Evolutionary conservation across 1,139 yeast species (phyloP).

Genomic region (Meyerozyma smithsonii): DNA sequence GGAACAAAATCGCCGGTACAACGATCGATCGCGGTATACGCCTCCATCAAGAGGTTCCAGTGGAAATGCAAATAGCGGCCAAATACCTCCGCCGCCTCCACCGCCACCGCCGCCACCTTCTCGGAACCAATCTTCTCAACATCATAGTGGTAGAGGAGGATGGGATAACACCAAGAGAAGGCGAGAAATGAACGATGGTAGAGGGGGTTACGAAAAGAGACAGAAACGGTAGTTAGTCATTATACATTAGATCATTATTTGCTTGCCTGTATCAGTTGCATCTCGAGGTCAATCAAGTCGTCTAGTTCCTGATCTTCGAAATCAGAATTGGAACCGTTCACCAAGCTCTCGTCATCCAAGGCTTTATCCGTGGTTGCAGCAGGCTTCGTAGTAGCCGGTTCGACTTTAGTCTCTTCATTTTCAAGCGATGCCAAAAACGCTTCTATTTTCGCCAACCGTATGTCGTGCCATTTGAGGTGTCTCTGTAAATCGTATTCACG

Average conservation of each 20-base stretch:
- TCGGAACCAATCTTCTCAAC: conserved; percentile 23
- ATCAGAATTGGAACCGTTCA: conserved; percentile 3
- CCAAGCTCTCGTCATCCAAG: background rate
- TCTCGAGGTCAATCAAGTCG: conserved; percentile 28
- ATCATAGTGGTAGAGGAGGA: no score
- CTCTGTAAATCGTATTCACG: conserved; percentile 46
- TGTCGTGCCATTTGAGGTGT: conserved; percentile 54
- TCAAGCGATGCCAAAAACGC: conserved; percentile 27
- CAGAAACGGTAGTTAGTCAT: conserved; percentile 18
- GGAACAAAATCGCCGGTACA: conserved; percentile 4
- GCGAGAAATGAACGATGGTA: conserved; percentile 18
- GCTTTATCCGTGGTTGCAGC: background rate
- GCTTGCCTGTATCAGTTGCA: conserved; percentile 14
- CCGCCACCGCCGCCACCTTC: conserved; percentile 12
- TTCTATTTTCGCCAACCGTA: conserved; percentile 29
- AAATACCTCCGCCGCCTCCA: conserved; percentile 22
- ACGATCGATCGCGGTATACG: conserved; percentile 9
- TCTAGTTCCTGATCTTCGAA: conserved; percentile 20
- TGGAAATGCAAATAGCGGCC: conserved; percentile 9
- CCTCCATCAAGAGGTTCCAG: conserved; percentile 9
- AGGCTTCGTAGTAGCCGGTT: background rate
- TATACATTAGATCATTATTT: conserved; percentile 1
- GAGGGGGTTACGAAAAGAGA: conserved; percentile 31
- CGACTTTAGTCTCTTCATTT: conserved; percentile 4
- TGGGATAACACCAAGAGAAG: conserved; percentile 21